phyloP scores from a whole-genome alignment of 768 basidiomycete species.

The Austroboletus festivus region DNA sequence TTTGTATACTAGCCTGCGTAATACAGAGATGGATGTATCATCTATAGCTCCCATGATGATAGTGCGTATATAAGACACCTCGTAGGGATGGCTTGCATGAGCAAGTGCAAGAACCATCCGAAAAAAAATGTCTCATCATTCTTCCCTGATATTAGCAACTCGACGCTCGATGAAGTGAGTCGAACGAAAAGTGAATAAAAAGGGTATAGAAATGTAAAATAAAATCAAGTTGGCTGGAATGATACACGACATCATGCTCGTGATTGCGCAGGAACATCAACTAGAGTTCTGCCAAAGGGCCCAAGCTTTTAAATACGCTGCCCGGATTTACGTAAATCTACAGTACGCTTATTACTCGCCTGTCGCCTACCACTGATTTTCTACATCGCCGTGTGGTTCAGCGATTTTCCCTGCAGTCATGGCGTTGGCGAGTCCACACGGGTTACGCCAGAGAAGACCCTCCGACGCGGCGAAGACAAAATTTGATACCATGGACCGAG shows the following conservation, averaged over 20 bases:
- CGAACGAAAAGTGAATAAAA: constrained; percentile 49
- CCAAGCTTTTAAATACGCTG: too few species aligned
- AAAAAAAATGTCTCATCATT: constrained; percentile 52
- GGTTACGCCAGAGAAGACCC: constrained; percentile 24
- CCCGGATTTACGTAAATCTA: too few species aligned
- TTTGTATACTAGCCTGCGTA: constrained; percentile 6
- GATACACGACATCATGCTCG: too few species aligned
- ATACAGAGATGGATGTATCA: constrained; percentile 9
- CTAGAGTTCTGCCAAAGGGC: too few species aligned
- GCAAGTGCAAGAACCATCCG: constrained; percentile 41
- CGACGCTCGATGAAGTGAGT: constrained; percentile 40
- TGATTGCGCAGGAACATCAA: too few species aligned
- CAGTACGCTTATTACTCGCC: too few species aligned
- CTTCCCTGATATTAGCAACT: constrained; percentile 55
- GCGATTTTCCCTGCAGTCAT: constrained; percentile 6
- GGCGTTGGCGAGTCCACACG: constrained; percentile 16
- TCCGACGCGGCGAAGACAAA: background rate
- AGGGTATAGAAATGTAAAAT: constrained; percentile 23
- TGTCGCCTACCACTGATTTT: too few species aligned
- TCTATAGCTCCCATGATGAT: background rate
- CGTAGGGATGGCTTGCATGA: constrained; percentile 53
- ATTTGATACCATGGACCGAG: constrained; percentile 1
- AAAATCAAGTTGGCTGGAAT: too few species aligned
- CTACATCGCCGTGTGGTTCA: too few species aligned
- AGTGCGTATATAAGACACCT: constrained; percentile 49